Base-by-base conservation (phyloP, 2,329 filamentous ascomycete genomes). In the Rugonectria rugulosa region DNA sequence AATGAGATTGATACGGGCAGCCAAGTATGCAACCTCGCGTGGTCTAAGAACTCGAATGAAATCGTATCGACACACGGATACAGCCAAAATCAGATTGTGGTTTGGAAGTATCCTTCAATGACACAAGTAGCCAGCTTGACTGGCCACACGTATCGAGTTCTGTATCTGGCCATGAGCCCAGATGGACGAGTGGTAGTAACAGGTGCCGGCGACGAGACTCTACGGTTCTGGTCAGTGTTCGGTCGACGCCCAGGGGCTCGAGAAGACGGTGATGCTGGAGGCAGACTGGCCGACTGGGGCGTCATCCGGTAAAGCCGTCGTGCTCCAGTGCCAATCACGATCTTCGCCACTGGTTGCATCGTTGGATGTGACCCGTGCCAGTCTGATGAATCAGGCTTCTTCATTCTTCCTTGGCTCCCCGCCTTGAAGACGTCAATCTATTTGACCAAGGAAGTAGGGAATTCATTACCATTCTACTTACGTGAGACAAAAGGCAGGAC, bases 41-140 rank as follows among this genome's bases (percentile, higher is more conserved):
- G 96, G 93, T 95, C 90, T 15, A 96, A 96, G 70, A 97, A 97
- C 73, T 97, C 92, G 7, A 97, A 97, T 72, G 95, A 99, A 74
- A 92, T 99, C 54, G 94, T 99, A 50, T 94, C 90, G 45, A 99
- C 95, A 1, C 95, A 99, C 70, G 95, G 95, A 6, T 99, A 97
- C 77, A 94, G 89, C 65, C 95, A 99, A 71, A 97, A 99, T 72
- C 95, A 98, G 74, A 97, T 99, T 67, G 94, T 98, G 31, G 92
- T 99, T 51, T 99, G 95, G 95, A 99, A 99, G 71, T 99, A 99
- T 70, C 95, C 95, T 2, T 93, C 89, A 64, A 98, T 99, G 95
- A 92, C 92, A 43, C 95, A 98, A 72, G 92, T 99, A 8, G 94
- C 92, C 34, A 96, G 91, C 64, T 80, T 99, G 40, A 99, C 95